A percentile compares a stretch with the other conserved stretches of the same genome.
These are phyloP conservation scores for Nepenthes alata DNA, from an alignment of 179 eudicot species.

Conservation along the genomic window DNA sequence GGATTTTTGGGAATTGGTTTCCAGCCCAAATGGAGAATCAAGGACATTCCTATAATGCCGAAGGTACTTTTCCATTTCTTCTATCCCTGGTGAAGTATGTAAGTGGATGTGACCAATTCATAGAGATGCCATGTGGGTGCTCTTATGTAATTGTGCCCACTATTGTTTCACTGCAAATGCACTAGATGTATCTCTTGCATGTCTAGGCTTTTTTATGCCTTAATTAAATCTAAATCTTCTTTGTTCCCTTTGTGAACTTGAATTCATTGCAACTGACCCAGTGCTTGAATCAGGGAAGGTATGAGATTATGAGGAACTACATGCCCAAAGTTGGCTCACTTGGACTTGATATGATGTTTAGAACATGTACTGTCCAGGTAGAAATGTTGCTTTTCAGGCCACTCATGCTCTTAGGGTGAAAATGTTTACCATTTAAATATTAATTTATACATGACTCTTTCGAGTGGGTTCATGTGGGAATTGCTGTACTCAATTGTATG, in stretches of 20 bases:
- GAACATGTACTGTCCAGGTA: constrained; percentile 98
- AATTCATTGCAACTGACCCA: not conserved
- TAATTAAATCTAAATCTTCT: not conserved
- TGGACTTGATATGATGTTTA: constrained; percentile 97
- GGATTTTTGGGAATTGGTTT: constrained; percentile 95
- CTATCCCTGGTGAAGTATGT: not conserved
- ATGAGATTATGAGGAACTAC: constrained; percentile 87
- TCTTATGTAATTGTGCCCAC: no score
- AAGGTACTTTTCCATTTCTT: constrained; percentile 42
- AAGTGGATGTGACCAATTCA: not conserved
- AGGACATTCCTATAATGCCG: constrained; percentile 94
- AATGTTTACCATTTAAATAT: no score
- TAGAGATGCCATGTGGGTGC: no score
- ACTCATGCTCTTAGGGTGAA: no score
- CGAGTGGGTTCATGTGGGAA: no score
- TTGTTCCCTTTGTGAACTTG: not conserved
- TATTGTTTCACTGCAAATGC: no score
- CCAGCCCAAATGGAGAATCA: constrained; percentile 79
- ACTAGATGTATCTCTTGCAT: no score
- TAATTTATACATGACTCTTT: no score
- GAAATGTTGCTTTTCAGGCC: constrained; percentile 6
- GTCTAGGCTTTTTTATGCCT: no score
- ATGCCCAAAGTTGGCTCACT: constrained; percentile 97
- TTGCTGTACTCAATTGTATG: not conserved
- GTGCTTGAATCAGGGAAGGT: constrained; percentile 63